Base-by-base conservation (phyloP, 1,139 yeast species). In the Blastobotrys elegans region DNA sequence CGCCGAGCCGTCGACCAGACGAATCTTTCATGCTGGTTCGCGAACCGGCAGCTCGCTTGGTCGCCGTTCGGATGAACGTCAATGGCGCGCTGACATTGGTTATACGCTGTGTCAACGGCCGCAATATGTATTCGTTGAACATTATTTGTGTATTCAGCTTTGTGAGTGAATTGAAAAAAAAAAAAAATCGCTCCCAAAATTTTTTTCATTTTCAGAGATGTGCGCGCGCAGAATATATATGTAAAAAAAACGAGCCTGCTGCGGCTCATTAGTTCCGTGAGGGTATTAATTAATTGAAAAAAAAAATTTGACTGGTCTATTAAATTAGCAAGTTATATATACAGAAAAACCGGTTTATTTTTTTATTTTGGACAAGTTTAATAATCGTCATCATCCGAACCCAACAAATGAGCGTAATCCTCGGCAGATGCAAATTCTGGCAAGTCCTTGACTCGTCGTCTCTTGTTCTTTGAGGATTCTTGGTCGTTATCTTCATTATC, bases 31-130 rank as follows among this genome's bases (percentile, higher is more conserved):
- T 90, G 57, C 85, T 86, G 39, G 96, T 86, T 68, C 81, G 85
- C 27, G 97, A 89, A 57, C 97, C 97, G 16, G 95, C 88, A 4
- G 94, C 97, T 63, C 81, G 83, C 68, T 92, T 92, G 31, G 97
- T 89, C 29, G 98, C 97, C 30, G 82, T 80, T 75, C 98, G 90
- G 18, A 87, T 77, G 60, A 68, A 50, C 56, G 52, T 55, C 26
- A 43, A 18, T 2, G 20, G 11, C 20, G 39, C 22, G 11, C 26
- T 16, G 7, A 35, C 45, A 14, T 13, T 31, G 33, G 21, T n/a
- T 31, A 24, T 10, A 6, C 27, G 27, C 27, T 24, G 27, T 24
- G 27, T 10, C 27, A 24, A 24, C 10, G 27, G 27, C 27, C 27
- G 27, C 27, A 24, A 10, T 6, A 24, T 10, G 27, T 24, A 24